Evolutionary conservation across 768 basidiomycete species (phyloP).

Genomic region (Xerocomellus dryophilus): DNA sequence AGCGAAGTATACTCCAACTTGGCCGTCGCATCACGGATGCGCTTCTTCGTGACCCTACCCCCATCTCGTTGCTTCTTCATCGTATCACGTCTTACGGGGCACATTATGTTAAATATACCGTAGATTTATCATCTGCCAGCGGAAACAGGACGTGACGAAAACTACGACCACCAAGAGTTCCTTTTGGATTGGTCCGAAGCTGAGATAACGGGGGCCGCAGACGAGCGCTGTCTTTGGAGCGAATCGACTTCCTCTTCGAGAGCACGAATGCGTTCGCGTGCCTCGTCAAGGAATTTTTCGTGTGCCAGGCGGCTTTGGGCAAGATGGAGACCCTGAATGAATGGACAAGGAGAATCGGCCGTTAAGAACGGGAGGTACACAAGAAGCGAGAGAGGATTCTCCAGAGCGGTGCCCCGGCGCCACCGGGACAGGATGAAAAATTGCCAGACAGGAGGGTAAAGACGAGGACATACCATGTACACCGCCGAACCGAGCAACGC

Average conservation of each 20-base stretch:
- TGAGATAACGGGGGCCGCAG: background rate
- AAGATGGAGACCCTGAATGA: slow-evolving; percentile 59
- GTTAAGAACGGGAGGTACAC: slow-evolving; percentile 6
- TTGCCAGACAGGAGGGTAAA: slow-evolving; percentile 2
- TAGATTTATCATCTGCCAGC: slow-evolving; percentile 1
- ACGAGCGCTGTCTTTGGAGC: slow-evolving; percentile 25
- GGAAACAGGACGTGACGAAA: background rate
- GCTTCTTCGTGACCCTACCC: background rate
- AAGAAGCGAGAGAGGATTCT: slow-evolving; percentile 1
- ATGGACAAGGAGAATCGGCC: slow-evolving; percentile 8
- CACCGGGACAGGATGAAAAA: slow-evolving; percentile 4
- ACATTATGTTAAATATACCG: slow-evolving; percentile 15
- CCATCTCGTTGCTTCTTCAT: slow-evolving; percentile 1
- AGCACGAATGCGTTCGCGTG: slow-evolving; percentile 45
- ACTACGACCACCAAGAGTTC: slow-evolving; percentile 25
- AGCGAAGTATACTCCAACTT: background rate
- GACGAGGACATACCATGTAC: slow-evolving; percentile 54
- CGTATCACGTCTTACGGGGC: background rate
- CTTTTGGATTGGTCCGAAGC: background rate
- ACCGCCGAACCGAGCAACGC: slow-evolving; percentile 75
- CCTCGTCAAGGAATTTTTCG: slow-evolving; percentile 68
- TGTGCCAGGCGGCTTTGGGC: slow-evolving; percentile 60
- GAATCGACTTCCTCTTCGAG: slow-evolving; percentile 59
- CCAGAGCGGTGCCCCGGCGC: slow-evolving; percentile 6
- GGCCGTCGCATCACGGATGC: too few species aligned